Conservation (phyloP, 1,139 yeast species). For the Blastobotrys petasosporus region DNA sequence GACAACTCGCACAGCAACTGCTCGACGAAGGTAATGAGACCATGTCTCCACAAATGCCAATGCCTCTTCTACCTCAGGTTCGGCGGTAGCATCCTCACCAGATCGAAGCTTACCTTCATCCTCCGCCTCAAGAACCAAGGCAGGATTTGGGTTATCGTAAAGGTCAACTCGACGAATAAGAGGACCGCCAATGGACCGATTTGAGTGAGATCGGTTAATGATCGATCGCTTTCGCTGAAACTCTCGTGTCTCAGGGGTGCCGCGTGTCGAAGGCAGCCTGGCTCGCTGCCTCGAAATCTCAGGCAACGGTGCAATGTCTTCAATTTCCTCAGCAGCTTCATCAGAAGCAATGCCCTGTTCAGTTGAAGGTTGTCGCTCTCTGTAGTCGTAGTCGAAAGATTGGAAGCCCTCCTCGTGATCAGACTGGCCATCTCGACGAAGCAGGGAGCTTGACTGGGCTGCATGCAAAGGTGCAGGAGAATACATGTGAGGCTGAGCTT, state of each 20-base stretch:
- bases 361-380: constrained; percentile 3
- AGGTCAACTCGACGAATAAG: constrained; percentile 22
- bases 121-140: constrained; percentile 11
- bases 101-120: neutral
- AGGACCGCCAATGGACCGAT: constrained; percentile 11
- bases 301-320: too few species aligned
- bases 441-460: too few species aligned
- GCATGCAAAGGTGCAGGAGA: too few species aligned
- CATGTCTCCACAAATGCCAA: constrained; percentile 33
- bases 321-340: too few species aligned
- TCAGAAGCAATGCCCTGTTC: too few species aligned
- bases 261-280: too few species aligned
- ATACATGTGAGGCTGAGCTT: too few species aligned
- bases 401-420: constrained; percentile 9
- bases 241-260: neutral
- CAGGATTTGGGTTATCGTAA: constrained; percentile 21
- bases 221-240: constrained; percentile 13
- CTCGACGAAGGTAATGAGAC: constrained; percentile 32
- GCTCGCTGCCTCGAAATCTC: too few species aligned
- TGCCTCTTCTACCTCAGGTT: constrained; percentile 25
- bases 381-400: constrained; percentile 19
- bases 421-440: too few species aligned
- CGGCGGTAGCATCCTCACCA: neutral
- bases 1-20: constrained; percentile 31
- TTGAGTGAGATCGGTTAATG: constrained; percentile 1